Base-by-base conservation (phyloP, 1,139 yeast species). In the Saccharomyces pastorianus region DNA sequence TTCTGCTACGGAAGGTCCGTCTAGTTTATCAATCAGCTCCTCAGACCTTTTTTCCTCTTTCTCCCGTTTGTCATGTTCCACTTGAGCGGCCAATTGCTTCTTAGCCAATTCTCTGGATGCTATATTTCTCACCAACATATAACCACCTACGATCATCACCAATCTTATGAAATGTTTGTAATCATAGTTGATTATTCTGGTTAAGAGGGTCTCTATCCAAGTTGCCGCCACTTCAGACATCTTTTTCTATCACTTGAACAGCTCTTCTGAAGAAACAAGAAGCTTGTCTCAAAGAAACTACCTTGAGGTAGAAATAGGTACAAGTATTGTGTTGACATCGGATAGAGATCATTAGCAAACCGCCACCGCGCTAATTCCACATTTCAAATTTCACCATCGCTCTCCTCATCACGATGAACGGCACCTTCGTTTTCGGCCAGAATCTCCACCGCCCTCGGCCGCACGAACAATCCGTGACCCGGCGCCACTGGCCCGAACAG, bases 391-490 rank as follows among this genome's bases (percentile, higher is more conserved):
- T 38, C 44, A 38, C 13, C 44, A 38, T 38, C 44, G n/a, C 44
- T 38, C 6, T 38, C 25, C n/a, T 9, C 44, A 13, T 38, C 44
- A 38, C 26, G 6, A 38, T 38, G 25, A 11, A 38, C 44, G 44
- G 2, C 13, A 4, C 11, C 32, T 29, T 17, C 44, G 26, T 38
- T 38, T 11, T 38, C 11, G 23, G 44, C 4, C 3, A 17, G 25
- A 11, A 38, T 17, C 11, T 38, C 25, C 44, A 67, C 70, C 50
- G 48, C 51, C 3, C 56, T 52, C 0, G 80, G 77, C 46, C 81
- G 73, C 2, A 83, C 83, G 66, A 85, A 85, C 0, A 84, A 75
- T 1, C 97, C 98, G 64, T 81, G 79, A 20, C 63, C 72, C 58
- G 73, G 72, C 13, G 63, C 62, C 46, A 88, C 82, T 0, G 71